A percentile compares a stretch with the other conserved stretches of the same genome.
These are phyloP conservation scores for Calophaca sinica DNA, from an alignment of 306 rosid genomes.

Conservation along the genomic window DNA sequence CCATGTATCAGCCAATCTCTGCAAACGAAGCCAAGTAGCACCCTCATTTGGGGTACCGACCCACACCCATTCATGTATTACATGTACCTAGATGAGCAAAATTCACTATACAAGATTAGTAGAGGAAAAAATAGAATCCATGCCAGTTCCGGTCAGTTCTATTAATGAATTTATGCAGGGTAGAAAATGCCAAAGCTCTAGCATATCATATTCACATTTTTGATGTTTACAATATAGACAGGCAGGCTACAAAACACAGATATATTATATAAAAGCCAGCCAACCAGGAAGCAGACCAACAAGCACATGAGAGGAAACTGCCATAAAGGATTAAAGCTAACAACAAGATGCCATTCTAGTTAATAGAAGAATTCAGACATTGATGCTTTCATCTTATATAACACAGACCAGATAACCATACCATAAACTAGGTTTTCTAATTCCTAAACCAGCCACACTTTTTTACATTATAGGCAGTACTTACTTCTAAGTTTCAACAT, in stretches of 20 bases:
- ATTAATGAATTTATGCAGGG: conserved; percentile 6
- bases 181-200: conserved; percentile 31
- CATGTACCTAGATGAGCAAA: conserved; percentile 74
- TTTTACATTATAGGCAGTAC: conserved; percentile 1
- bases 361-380: conserved; percentile 3
- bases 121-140: conserved; percentile 4
- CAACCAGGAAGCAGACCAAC: conserved; percentile 23
- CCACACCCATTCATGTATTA: conserved; percentile 98
- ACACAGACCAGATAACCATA: conserved; percentile 27
- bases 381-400: conserved; percentile 21
- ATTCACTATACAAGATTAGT: conserved; percentile 39
- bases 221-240: neutral
- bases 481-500: neutral
- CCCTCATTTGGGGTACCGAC: conserved; percentile 98
- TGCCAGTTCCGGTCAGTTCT: conserved; percentile 15
- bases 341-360: conserved; percentile 8
- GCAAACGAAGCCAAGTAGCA: conserved; percentile 97
- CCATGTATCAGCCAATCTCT: conserved; percentile 92
- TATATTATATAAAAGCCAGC: neutral
- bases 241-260: too few species aligned
- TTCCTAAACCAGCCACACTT: conserved; percentile 29
- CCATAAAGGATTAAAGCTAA: conserved; percentile 4
- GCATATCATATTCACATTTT: conserved; percentile 13
- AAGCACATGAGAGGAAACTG: conserved; percentile 26
- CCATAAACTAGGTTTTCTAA: conserved; percentile 12